A percentile compares a stretch with the other conserved stretches of the same genome.
Conservation (phyloP, 805 yeast genomes). For the Ogataea angusta region DNA sequence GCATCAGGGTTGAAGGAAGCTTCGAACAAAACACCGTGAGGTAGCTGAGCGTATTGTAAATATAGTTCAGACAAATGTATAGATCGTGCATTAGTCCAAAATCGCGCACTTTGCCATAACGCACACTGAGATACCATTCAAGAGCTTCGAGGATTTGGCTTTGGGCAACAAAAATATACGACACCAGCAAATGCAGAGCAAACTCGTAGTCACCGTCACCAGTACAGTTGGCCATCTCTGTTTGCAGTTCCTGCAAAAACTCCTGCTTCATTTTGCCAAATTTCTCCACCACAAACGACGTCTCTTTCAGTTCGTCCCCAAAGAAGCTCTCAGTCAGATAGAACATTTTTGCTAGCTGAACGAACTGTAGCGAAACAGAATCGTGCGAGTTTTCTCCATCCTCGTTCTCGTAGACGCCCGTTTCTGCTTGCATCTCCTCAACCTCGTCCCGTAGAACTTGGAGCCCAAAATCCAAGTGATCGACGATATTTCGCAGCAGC, state of each 20-base stretch:
- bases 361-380: slow-evolving; percentile 16
- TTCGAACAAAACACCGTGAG: slow-evolving; percentile 23
- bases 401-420: slow-evolving; percentile 4
- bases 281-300: slow-evolving; percentile 16
- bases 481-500: slow-evolving; percentile 26
- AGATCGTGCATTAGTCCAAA: slow-evolving; percentile 19
- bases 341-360: slow-evolving; percentile 26
- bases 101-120: slow-evolving; percentile 16
- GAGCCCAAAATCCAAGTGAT: slow-evolving; percentile 24
- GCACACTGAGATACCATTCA: slow-evolving; percentile 21
- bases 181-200: slow-evolving; percentile 22
- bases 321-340: slow-evolving; percentile 26
- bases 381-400: slow-evolving; percentile 12
- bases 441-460: slow-evolving; percentile 14
- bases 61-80: slow-evolving; percentile 26
- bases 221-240: slow-evolving; percentile 18
- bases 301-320: slow-evolving; percentile 11
- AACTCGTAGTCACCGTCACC: slow-evolving; percentile 32
- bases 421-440: slow-evolving; percentile 5
- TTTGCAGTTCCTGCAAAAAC: slow-evolving; percentile 20
- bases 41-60: slow-evolving; percentile 30
- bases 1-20: slow-evolving; percentile 19
- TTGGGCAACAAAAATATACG: slow-evolving; percentile 23
- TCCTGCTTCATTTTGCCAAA: slow-evolving; percentile 17
- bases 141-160: slow-evolving; percentile 22